Conservation (phyloP, 2,329 filamentous ascomycete species). For the Chrysoporthe cubensis region DNA sequence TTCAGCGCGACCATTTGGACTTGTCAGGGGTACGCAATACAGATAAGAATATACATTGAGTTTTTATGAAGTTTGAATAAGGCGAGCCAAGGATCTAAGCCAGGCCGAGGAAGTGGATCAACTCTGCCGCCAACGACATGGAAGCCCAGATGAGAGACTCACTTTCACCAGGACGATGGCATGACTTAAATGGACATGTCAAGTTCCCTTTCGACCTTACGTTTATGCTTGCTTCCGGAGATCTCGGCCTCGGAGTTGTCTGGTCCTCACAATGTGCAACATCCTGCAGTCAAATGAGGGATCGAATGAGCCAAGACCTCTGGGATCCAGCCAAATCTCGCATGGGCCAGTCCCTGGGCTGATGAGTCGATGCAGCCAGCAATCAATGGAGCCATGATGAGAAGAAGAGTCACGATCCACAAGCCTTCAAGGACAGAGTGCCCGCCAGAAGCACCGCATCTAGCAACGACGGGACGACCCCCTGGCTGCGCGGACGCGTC, state of each 20-base stretch:
- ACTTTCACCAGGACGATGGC: not conserved
- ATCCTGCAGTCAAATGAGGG: not conserved
- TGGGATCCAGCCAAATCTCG: slow-evolving; percentile 5
- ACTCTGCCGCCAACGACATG: not conserved
- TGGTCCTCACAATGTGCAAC: not conserved
- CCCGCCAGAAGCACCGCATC: no score
- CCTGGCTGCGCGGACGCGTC: no score
- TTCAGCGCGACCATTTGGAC: not conserved
- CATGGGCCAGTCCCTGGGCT: not conserved
- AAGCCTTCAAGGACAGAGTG: no score
- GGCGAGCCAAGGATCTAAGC: not conserved
- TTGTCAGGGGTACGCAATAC: not conserved
- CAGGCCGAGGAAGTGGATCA: slow-evolving; percentile 1
- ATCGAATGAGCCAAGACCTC: slow-evolving; percentile 1
- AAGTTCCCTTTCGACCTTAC: not conserved
- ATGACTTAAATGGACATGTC: not conserved
- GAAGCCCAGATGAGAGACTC: not conserved
- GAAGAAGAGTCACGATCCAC: no score
- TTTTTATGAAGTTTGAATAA: not conserved
- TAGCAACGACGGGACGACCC: no score
- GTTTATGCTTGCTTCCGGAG: not conserved
- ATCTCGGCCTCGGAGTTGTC: not conserved
- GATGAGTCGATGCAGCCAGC: not conserved
- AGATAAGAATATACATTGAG: not conserved
- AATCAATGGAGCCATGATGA: not conserved